A percentile compares a stretch with the other conserved stretches of the same genome.
These are phyloP conservation scores for Claviceps quebecensis DNA, from an alignment of 2,329 filamentous ascomycete genomes.

Conservation along the genomic window DNA sequence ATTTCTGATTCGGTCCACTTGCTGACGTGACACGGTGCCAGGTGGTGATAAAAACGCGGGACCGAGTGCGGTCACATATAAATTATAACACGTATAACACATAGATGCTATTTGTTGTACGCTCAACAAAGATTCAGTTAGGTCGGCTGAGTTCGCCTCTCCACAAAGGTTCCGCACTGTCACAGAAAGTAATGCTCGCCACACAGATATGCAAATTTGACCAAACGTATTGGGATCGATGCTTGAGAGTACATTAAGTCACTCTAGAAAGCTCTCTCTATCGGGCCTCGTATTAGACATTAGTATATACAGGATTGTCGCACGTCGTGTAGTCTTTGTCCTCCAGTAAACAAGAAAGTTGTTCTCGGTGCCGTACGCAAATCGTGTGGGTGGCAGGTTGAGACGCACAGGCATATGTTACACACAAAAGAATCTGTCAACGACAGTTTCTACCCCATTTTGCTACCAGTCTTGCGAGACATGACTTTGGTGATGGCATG, in stretches of 20 bases:
- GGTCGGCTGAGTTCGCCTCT: background rate
- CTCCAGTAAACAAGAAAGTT: background rate
- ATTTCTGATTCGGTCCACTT: too few species aligned
- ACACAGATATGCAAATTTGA: background rate
- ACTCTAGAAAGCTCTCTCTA: background rate
- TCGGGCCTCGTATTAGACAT: background rate
- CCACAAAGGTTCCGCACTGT: too few species aligned
- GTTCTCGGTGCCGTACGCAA: background rate
- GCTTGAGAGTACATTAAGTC: background rate
- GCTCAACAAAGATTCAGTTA: background rate
- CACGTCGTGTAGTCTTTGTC: background rate
- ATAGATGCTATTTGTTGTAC: too few species aligned
- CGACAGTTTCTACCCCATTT: conserved; percentile 8
- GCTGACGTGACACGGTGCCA: too few species aligned
- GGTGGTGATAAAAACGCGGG: too few species aligned
- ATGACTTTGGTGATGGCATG: conserved; percentile 93
- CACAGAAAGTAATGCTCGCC: too few species aligned
- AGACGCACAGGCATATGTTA: background rate
- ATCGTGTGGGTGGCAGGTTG: background rate
- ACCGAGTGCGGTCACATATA: too few species aligned
- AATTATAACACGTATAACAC: too few species aligned
- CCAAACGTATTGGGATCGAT: background rate
- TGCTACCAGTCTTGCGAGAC: conserved; percentile 42
- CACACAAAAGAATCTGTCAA: background rate
- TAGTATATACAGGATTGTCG: background rate